Conservation (phyloP, 1,139 yeast species). For the Tardiomyces depauwii region DNA sequence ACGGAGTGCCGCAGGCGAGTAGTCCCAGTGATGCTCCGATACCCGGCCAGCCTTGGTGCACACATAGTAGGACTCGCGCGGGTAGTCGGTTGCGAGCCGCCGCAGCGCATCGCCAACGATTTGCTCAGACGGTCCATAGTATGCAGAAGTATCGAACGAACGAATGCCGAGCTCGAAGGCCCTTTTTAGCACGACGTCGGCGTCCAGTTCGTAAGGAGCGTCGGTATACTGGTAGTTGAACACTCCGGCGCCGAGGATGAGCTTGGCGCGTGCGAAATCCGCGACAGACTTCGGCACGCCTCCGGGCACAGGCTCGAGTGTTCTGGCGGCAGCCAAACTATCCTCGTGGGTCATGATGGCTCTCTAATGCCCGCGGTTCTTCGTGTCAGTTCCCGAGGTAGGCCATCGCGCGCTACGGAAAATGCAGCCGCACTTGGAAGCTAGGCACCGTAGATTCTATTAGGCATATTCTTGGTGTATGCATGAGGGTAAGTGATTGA, state of each 20-base stretch:
- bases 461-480: too few species aligned
- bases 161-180: slow-evolving; percentile 61
- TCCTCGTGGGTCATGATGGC: too few species aligned
- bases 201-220: slow-evolving; percentile 50
- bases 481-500: too few species aligned
- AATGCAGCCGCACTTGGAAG: too few species aligned
- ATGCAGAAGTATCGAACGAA: slow-evolving; percentile 86
- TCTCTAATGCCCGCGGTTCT: too few species aligned
- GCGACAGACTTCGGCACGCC: too few species aligned
- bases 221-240: slow-evolving; percentile 68
- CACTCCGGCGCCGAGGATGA: slow-evolving; percentile 79
- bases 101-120: slow-evolving; percentile 58
- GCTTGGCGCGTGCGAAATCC: slow-evolving; percentile 2
- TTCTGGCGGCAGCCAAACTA: too few species aligned
- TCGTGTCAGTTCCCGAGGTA: too few species aligned
- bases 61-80: slow-evolving; percentile 55
- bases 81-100: slow-evolving; percentile 31
- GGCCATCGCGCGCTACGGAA: too few species aligned
- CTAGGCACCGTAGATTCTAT: too few species aligned
- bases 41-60: slow-evolving; percentile 86
- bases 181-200: slow-evolving; percentile 40
- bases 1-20: slow-evolving; percentile 48
- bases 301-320: too few species aligned
- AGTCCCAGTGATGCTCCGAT: slow-evolving; percentile 59
- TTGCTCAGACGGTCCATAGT: slow-evolving; percentile 81